Conservation (phyloP, 1,284 basidiomycete genomes). For the Rhodotorula glutinis region DNA sequence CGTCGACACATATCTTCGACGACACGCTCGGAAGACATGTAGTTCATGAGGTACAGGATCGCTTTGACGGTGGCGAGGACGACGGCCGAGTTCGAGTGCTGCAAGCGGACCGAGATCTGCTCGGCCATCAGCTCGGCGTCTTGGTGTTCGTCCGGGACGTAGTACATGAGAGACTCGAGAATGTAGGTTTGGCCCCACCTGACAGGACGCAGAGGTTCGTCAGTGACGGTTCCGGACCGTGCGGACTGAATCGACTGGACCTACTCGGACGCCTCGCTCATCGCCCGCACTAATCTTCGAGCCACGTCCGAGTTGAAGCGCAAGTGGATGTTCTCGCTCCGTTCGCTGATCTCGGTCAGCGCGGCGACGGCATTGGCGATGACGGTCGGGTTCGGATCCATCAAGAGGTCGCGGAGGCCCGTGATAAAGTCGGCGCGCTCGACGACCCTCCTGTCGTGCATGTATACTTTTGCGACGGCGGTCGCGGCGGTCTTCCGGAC, state of each 20-base stretch:
- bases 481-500: conserved; percentile 96
- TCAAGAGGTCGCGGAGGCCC: conserved; percentile 78
- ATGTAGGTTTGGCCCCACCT: conserved; percentile 99
- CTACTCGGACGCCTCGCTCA: conserved; percentile 87
- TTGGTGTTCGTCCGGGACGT: conserved; percentile 77
- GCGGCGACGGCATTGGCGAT: conserved; percentile 92
- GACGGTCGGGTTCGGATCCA: conserved; percentile 90
- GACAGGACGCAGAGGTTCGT: background rate
- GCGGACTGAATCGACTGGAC: conserved; percentile 44
- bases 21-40: conserved; percentile 84
- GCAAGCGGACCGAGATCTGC: conserved; percentile 82
- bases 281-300: conserved; percentile 75
- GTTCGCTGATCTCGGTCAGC: conserved; percentile 84
- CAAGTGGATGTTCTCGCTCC: conserved; percentile 84
- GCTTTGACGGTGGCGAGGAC: conserved; percentile 93
- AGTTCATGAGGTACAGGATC: conserved; percentile 96
- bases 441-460: conserved; percentile 74
- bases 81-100: conserved; percentile 92
- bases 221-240: background rate
- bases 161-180: conserved; percentile 87
- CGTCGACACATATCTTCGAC: conserved; percentile 91
- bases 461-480: conserved; percentile 83
- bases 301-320: conserved; percentile 76
- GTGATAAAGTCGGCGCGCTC: conserved; percentile 82
- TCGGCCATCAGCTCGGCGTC: conserved; percentile 95